Evolutionary conservation across 768 basidiomycete species (phyloP), one percentile per base, ranked within the genome.

Genomic region (Mrakia frigida): DNA sequence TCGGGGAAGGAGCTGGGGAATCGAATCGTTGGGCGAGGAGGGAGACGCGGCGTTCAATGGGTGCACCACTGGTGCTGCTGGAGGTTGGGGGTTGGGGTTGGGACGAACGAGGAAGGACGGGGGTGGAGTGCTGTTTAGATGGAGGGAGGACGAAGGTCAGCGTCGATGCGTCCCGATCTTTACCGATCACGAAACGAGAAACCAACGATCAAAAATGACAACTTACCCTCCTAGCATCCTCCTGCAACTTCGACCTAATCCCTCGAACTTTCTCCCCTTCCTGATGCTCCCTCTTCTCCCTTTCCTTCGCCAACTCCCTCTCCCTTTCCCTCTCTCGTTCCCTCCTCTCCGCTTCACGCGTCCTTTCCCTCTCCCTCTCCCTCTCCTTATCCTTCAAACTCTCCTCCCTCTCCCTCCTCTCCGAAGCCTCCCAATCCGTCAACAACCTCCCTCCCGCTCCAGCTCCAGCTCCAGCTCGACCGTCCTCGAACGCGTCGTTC

Each of bases 11-110:
- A 25, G 63, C 63, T 7, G 65, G 65, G 25, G 65, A 68, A 25
- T 68, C 65, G 65, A 68, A 68, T 6, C 65, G 65, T 39, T 68
- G 65, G 10, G 65, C 65, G 35, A 68, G 65, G 65, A 68, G 65
- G 65, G 65, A 68, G 39, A 68, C 65, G 16, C 65, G 35, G 10
- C 65, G 39, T 13, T 25, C 39, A 11, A 68, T 9, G 10, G 35
- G 35, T 14, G 65, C 25, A 21, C 35, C 39, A 18, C 21, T 25
- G n/a, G 56, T 10, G 23, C 25, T n/a, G 39, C 25, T 37, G 2
- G 37, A 37, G 39, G 65, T 6, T 37, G 63, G 21, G 35, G 35
- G 63, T 31, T 39, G 65, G 9, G 18, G 65, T 39, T 65, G 33
- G 18, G 59, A 31, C 9, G 65, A 37, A 18, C 25, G 39, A 39